Conservation (phyloP, 495 filamentous ascomycete species). For the Podospora pseudocomata region DNA sequence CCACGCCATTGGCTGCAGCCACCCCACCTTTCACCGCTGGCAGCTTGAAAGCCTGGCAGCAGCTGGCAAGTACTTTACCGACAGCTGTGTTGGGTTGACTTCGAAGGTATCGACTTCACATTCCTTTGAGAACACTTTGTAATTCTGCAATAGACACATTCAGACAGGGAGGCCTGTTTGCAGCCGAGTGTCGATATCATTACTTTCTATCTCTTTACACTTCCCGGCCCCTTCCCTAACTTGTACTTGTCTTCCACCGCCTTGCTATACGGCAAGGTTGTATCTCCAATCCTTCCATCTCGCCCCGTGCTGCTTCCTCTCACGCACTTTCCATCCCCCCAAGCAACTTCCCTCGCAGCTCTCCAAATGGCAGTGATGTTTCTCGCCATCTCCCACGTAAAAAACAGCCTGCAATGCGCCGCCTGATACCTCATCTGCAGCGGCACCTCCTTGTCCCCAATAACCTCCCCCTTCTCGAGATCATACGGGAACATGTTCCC, state of each 20-base stretch:
- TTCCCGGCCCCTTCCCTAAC: constrained; percentile 14
- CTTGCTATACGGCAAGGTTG: background rate
- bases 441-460: constrained; percentile 32
- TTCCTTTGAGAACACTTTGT: too few relatives aligned
- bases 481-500: constrained; percentile 9
- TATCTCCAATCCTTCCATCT: constrained; percentile 18
- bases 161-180: too few relatives aligned
- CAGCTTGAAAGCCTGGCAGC: too few relatives aligned
- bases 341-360: constrained; percentile 38
- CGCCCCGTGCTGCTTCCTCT: constrained; percentile 16
- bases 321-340: constrained; percentile 22
- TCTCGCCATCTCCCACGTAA: constrained; percentile 47
- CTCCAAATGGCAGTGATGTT: constrained; percentile 49
- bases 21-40: background rate
- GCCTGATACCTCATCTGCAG: constrained; percentile 53
- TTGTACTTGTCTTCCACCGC: constrained; percentile 15
- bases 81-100: background rate
- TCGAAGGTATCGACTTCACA: too few relatives aligned
- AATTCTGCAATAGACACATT: too few relatives aligned
- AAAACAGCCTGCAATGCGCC: constrained; percentile 55
- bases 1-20: background rate
- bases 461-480: background rate
- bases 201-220: background rate
- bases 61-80: background rate
- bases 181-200: too few relatives aligned